These are phyloP conservation scores for Dioszegia crocea DNA, from an alignment of 768 basidiomycete genomes.

Conservation along the genomic window DNA sequence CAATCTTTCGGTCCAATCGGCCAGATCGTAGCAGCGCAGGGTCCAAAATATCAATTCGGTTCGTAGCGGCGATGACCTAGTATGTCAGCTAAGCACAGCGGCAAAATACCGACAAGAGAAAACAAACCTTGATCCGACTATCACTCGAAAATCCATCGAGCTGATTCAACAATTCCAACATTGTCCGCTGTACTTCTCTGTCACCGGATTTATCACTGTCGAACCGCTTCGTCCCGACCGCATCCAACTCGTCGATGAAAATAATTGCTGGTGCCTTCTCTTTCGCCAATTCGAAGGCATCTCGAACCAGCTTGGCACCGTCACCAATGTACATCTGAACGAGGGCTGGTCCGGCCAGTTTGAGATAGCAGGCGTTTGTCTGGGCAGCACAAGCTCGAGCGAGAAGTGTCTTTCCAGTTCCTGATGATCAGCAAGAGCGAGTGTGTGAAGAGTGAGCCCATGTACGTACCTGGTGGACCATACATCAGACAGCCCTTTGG, in stretches of 20 bases:
- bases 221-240: constrained; percentile 98
- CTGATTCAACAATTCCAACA: constrained; percentile 97
- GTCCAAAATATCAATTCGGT: constrained; percentile 95
- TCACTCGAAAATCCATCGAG: constrained; percentile 96
- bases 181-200: constrained; percentile 99
- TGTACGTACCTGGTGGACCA: constrained; percentile 85
- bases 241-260: constrained; percentile 96
- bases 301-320: constrained; percentile 96
- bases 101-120: background rate
- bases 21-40: constrained; percentile 95
- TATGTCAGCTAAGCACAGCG: constrained; percentile 65
- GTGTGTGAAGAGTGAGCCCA: no score
- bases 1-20: constrained; percentile 95
- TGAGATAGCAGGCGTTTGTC: constrained; percentile 95
- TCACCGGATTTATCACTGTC: constrained; percentile 99
- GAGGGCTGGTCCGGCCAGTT: constrained; percentile 92
- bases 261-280: constrained; percentile 99
- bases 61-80: constrained; percentile 99
- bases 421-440: constrained; percentile 47
- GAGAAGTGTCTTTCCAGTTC: constrained; percentile 94
- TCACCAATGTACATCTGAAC: constrained; percentile 99
- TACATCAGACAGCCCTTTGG: constrained; percentile 99
- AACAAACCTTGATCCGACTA: constrained; percentile 84
- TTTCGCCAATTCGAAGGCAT: constrained; percentile 96
- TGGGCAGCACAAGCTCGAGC: constrained; percentile 97